phyloP scores from a whole-genome alignment of 2,329 filamentous ascomycete species.

The Xylaria sp. region DNA sequence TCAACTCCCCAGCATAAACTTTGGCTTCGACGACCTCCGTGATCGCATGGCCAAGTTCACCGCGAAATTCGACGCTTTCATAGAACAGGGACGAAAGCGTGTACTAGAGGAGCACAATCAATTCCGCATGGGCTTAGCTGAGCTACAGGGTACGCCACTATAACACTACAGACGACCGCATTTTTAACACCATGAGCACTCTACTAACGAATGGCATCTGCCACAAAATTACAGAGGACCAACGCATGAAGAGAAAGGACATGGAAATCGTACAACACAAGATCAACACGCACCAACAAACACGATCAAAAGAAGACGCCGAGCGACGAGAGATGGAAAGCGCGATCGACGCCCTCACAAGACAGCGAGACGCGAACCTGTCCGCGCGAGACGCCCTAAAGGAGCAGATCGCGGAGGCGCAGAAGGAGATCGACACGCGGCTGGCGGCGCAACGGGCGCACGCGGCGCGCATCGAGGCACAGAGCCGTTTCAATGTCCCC shows the following conservation, averaged over 20 bases:
- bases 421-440: conserved; percentile 75
- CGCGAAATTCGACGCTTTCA: conserved; percentile 89
- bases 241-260: conserved; percentile 87
- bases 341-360: conserved; percentile 67
- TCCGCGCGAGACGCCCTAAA: conserved; percentile 67
- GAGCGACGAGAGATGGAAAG: conserved; percentile 80
- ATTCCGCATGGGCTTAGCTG: conserved; percentile 89
- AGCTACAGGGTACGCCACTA: conserved; percentile 79
- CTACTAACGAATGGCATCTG: conserved; percentile 15
- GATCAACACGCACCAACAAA: conserved; percentile 76
- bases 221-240: conserved; percentile 74
- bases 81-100: conserved; percentile 88
- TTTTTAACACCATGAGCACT: not conserved
- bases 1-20: conserved; percentile 88
- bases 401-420: conserved; percentile 73
- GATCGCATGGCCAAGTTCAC: conserved; percentile 96
- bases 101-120: conserved; percentile 94
- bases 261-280: conserved; percentile 85
- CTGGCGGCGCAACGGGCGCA: conserved; percentile 78
- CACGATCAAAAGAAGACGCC: conserved; percentile 78
- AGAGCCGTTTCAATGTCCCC: conserved; percentile 88
- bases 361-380: conserved; percentile 71
- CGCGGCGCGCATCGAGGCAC: conserved; percentile 80
- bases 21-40: conserved; percentile 94
- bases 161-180: not conserved